A percentile compares a stretch with the other conserved stretches of the same genome.
Evolutionary conservation across 2,329 filamentous ascomycete species (phyloP).

Genomic region (Trichoderma hamatum): DNA sequence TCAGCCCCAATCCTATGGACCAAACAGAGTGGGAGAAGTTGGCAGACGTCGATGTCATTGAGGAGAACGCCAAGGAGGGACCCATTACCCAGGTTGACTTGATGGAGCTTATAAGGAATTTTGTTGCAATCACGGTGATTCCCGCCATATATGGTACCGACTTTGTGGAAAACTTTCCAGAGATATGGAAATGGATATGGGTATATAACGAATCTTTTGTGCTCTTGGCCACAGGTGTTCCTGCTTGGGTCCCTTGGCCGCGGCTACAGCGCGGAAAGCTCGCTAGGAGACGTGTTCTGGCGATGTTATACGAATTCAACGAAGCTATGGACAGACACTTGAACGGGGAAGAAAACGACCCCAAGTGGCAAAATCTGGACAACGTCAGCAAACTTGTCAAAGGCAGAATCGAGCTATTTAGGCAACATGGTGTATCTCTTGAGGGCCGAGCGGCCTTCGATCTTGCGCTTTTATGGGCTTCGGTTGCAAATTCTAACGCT

Average conservation of each 20-base stretch:
- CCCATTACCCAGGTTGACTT: constrained; percentile 41
- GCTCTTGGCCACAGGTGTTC: constrained; percentile 37
- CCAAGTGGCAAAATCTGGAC: constrained; percentile 44
- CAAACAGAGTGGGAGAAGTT: constrained; percentile 46
- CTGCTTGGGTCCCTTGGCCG: constrained; percentile 41
- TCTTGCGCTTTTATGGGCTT: constrained; percentile 43
- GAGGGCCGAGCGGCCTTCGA: constrained; percentile 42
- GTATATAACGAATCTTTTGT: constrained; percentile 42
- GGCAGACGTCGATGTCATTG: constrained; percentile 39
- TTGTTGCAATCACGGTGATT: constrained; percentile 42
- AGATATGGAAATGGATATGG: constrained; percentile 45
- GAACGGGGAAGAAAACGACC: constrained; percentile 38
- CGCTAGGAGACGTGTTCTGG: constrained; percentile 37
- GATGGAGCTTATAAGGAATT: constrained; percentile 41
- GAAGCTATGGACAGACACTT: constrained; percentile 41
- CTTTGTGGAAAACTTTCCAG: constrained; percentile 46
- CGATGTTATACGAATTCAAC: constrained; percentile 41
- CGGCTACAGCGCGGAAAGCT: constrained; percentile 39
- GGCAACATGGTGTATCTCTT: constrained; percentile 37
- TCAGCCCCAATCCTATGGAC: constrained; percentile 43
- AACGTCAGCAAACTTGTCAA: constrained; percentile 42
- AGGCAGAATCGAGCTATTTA: constrained; percentile 37
- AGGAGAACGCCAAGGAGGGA: constrained; percentile 33
- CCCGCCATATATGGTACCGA: constrained; percentile 45
- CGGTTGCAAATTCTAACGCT: constrained; percentile 45